Evolutionary conservation across 257 asterid genomes (phyloP).

Genomic region (Nicotiana benthamiana): DNA sequence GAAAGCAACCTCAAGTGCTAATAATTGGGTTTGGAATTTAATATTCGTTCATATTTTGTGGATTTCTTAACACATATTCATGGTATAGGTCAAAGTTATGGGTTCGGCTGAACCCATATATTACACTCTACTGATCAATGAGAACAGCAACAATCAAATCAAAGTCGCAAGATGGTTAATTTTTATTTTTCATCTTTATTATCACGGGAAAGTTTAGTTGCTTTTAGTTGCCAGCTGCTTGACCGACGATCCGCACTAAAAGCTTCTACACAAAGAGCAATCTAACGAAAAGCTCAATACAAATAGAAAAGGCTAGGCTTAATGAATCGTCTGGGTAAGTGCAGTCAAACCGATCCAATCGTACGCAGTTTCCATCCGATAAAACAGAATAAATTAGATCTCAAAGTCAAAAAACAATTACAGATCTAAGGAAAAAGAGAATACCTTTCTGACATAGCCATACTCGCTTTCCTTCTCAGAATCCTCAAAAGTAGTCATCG

Average conservation of each 20-base stretch:
- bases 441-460: constrained; percentile 95
- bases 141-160: not conserved
- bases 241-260: not conserved
- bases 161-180: not conserved
- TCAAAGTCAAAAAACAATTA: not conserved
- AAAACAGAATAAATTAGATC: not conserved
- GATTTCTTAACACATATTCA: no score
- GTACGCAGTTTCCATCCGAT: not conserved
- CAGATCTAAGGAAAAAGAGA: not conserved
- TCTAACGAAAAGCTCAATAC: not conserved
- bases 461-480: constrained; percentile 99
- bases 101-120: no score
- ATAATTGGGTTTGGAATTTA: no score
- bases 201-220: not conserved
- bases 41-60: no score
- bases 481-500: constrained; percentile 92
- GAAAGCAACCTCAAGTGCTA: no score
- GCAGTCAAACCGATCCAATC: not conserved
- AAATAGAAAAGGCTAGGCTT: not conserved
- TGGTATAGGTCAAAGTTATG: no score
- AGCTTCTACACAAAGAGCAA: not conserved
- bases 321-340: not conserved
- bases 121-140: not conserved
- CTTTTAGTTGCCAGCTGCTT: not conserved
- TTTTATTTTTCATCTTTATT: not conserved